Evolutionary conservation across 257 asterid species (phyloP), one percentile per base, ranked within the genome.

Genomic region (Solanum lycopersicoides): DNA sequence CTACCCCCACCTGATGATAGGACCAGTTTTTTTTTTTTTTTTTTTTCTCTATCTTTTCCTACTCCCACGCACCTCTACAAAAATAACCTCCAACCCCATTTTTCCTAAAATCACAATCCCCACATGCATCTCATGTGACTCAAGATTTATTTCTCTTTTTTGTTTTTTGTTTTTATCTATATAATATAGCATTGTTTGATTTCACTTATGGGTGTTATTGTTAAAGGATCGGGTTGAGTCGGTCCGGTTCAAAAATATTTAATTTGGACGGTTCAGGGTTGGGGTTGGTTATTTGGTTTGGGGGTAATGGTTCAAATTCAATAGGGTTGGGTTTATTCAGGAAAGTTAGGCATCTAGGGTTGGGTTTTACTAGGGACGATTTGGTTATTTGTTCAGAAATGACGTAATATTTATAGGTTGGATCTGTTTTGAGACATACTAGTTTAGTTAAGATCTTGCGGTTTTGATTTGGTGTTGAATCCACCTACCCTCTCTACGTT

Each of bases 11-110:
- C 89, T 79, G 84, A 79, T 80, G 86, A 83, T 71, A 65, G 83
- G 83, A 72, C 86, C 88, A 89, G 88, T 89, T 45, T 44, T 75
- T 77, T 72, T 15, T 44, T 45, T 44, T 45, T 75, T 75, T 45
- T 45, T 37, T 37, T 41, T 13, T 6, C 9, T 44, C 63, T 8
- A 44, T 44, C 42, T 77, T 56, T 77, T 77, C 83, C 41, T n/a
- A 45, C 41, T 77, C 84, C 69, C 69, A 47, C 85, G 28, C 85
- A 80, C 35, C 12, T 28, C 20, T 28, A 6, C 28, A 47, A 37
- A 74, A 74, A 80, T 44, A 25, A 30, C 41, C 60, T 37, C 35
- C 21, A 44, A 42, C 66, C 66, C 39, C 4, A 28, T 2, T 79
- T 79, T 37, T 9, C 21, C 42, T 80, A 79, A 28, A 45, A 45